Base-by-base conservation (phyloP, 2,329 filamentous ascomycete species). In the Sclerotiophoma versabilis region DNA sequence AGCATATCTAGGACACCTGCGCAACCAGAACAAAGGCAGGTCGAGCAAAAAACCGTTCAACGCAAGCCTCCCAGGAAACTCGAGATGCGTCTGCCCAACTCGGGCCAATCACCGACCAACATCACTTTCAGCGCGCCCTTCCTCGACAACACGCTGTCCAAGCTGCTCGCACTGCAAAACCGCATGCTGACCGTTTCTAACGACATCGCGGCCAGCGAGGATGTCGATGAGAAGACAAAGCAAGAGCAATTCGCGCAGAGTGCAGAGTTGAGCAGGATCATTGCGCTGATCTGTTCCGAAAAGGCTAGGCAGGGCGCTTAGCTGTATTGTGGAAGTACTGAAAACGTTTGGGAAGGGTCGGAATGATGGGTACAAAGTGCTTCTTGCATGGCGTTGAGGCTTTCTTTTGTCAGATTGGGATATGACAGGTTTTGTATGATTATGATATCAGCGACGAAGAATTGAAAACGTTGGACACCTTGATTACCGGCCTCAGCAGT, bases 111-210 rank as follows among this genome's bases (percentile, higher is more conserved):
- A 8, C 69, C 71, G 8, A 72, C 73, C 20, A 75, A 74, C 49
- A 72, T 82, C 55, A 77, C 77, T 29, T 82, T 82, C 70, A 80
- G 77, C n/a, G 79, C 80, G 1, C 79, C 80, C 0, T 82, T 82
- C 73, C 77, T 82, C 46, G 80, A 82, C 72, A 82, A 81, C 65
- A 81, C 79, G 5, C 73, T 82, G 1, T 72, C 77, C 47, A 82
- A 81, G 74, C 77, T 82, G 69, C 67, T 82, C 43, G 66, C 74
- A 10, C 71, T 82, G 37, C 80, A 81, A 57, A 79, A 80, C 64
- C 72, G 79, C 26, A 82, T 82, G 80, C 69, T 81, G 51, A 77
- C 75, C 51, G 77, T 77, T 5, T 78, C 76, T 34, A 76, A 77
- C 19, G 78, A 81, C 54, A 73, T 82, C 50, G 75, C 76, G 2